phyloP scores from a whole-genome alignment of 2,329 filamentous ascomycete species.

The Claviceps maximensis region DNA sequence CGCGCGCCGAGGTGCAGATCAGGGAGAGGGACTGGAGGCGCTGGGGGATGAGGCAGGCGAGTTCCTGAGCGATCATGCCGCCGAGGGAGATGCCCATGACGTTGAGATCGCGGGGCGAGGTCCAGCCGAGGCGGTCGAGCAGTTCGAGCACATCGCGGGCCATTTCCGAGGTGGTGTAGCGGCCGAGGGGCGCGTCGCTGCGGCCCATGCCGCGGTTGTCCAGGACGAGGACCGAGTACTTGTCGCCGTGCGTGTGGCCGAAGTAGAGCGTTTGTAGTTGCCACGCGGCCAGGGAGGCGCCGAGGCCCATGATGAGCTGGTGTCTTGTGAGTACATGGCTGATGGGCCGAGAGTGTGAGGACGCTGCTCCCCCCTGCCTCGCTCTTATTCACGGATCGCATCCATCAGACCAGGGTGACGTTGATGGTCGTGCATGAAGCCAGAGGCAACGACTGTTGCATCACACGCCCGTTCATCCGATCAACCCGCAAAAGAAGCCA shows the following conservation, averaged over 20 bases:
- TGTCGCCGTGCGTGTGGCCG: slow-evolving; percentile 52
- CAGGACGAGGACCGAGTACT: slow-evolving; percentile 62
- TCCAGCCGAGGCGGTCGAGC: slow-evolving; percentile 57
- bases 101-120: slow-evolving; percentile 38
- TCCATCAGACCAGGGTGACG: too few species aligned
- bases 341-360: too few species aligned
- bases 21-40: slow-evolving; percentile 44
- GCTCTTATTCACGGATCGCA: too few species aligned
- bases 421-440: too few species aligned
- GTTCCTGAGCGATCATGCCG: slow-evolving; percentile 84
- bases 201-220: slow-evolving; percentile 80
- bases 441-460: too few species aligned
- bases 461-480: too few species aligned
- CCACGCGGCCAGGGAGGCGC: slow-evolving; percentile 55
- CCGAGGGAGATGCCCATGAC: slow-evolving; percentile 72
- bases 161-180: slow-evolving; percentile 79
- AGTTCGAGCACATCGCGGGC: slow-evolving; percentile 65
- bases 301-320: slow-evolving; percentile 72
- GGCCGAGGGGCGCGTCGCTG: slow-evolving; percentile 61
- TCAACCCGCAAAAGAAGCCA: too few species aligned
- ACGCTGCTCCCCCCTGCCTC: too few species aligned
- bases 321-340: not conserved
- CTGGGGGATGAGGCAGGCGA: slow-evolving; percentile 41
- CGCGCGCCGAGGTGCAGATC: slow-evolving; percentile 45
- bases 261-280: slow-evolving; percentile 76